Evolutionary conservation across 2,329 filamentous ascomycete species (phyloP).

Genomic region (Aspergillus caelatus): DNA sequence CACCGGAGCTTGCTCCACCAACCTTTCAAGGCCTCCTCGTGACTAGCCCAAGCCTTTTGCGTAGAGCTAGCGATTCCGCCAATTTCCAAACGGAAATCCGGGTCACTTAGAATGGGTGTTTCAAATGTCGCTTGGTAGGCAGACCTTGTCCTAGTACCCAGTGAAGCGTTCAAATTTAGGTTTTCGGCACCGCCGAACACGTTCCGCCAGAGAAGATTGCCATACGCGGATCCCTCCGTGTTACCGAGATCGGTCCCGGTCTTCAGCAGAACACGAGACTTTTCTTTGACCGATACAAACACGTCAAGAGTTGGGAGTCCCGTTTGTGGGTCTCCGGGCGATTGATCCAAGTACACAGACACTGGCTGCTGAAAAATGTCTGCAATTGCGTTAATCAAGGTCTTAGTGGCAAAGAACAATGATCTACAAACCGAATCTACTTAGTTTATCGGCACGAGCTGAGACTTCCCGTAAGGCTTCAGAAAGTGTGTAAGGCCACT

Average conservation of each 20-base stretch:
- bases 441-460: slow-evolving; percentile 71
- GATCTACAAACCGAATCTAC: slow-evolving; percentile 69
- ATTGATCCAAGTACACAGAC: slow-evolving; percentile 78
- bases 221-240: slow-evolving; percentile 89
- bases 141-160: slow-evolving; percentile 87
- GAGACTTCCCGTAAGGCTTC: slow-evolving; percentile 77
- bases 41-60: slow-evolving; percentile 88
- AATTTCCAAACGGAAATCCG: slow-evolving; percentile 75
- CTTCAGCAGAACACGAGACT: slow-evolving; percentile 82
- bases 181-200: slow-evolving; percentile 93
- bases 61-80: slow-evolving; percentile 83
- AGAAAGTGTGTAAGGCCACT: slow-evolving; percentile 72
- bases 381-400: slow-evolving; percentile 40
- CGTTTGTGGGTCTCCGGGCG: slow-evolving; percentile 69
- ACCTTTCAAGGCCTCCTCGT: slow-evolving; percentile 85
- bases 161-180: slow-evolving; percentile 80
- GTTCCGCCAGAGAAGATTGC: slow-evolving; percentile 84
- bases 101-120: slow-evolving; percentile 80
- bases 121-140: slow-evolving; percentile 87
- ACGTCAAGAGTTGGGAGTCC: slow-evolving; percentile 73
- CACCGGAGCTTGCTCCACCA: slow-evolving; percentile 76
- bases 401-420: neutral
- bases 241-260: slow-evolving; percentile 95
- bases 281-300: slow-evolving; percentile 75
- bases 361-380: slow-evolving; percentile 87